Evolutionary conservation across 2,329 filamentous ascomycete species (phyloP).

Genomic region (Pseudogymnoascus sp.): DNA sequence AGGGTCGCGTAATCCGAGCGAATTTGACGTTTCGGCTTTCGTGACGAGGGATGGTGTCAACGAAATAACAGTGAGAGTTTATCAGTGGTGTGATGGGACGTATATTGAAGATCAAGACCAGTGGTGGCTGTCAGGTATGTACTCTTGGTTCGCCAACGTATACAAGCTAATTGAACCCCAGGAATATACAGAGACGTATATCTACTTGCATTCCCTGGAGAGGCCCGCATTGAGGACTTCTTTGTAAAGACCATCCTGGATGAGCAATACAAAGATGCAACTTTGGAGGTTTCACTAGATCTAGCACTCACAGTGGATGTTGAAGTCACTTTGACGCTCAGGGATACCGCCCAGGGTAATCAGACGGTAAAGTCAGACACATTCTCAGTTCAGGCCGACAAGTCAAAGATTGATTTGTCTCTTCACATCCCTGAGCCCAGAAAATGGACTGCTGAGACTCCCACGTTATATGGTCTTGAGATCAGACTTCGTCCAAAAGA

Average conservation of each 20-base stretch:
- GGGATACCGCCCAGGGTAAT: constrained; percentile 17
- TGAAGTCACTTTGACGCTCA: constrained; percentile 14
- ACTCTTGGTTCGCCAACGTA: not conserved
- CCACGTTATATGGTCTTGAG: constrained; percentile 51
- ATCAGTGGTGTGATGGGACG: constrained; percentile 61
- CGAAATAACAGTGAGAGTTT: constrained; percentile 55
- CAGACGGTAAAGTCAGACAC: constrained; percentile 1
- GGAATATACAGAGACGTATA: constrained; percentile 62
- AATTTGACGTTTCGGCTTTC: constrained; percentile 57
- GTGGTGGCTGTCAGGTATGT: constrained; percentile 56
- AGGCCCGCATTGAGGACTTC: constrained; percentile 48
- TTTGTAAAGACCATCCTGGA: constrained; percentile 50
- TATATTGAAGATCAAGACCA: constrained; percentile 66
- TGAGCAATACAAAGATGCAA: constrained; percentile 41
- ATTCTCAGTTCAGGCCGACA: not conserved
- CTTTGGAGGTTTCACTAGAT: constrained; percentile 36
- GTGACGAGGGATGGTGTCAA: constrained; percentile 44
- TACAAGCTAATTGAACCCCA: constrained; percentile 15
- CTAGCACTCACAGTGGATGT: constrained; percentile 39
- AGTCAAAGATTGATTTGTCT: not conserved
- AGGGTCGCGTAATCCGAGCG: constrained; percentile 59
- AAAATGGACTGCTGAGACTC: constrained; percentile 65
- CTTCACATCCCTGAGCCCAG: constrained; percentile 41
- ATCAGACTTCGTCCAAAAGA: constrained; percentile 37
- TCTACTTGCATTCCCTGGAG: constrained; percentile 48